Conservation (phyloP, 306 rosid species). For the Elaeagnus macrophylla region DNA sequence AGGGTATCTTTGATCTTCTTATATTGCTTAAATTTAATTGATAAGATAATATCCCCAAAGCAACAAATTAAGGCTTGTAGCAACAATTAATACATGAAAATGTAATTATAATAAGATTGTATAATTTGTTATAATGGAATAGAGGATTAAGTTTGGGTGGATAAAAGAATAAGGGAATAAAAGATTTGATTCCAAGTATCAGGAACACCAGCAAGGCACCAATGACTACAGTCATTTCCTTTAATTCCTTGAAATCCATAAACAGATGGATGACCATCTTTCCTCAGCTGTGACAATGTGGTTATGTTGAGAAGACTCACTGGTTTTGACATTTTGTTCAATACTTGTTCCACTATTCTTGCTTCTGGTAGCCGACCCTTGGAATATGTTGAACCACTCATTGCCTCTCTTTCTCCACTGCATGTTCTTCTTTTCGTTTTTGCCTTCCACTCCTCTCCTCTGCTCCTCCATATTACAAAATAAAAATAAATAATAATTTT, state of each 20-base stretch:
- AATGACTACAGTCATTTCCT: conserved; percentile 31
- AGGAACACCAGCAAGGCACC: conserved; percentile 37
- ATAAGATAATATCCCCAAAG: too few species aligned
- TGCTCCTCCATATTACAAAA: conserved; percentile 2
- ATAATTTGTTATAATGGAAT: too few species aligned
- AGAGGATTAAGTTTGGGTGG: background rate
- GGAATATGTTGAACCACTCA: conserved; percentile 12
- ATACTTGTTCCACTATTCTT: conserved; percentile 15
- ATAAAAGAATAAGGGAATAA: conserved; percentile 7
- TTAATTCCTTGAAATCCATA: conserved; percentile 15
- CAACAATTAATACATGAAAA: too few species aligned
- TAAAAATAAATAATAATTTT: background rate
- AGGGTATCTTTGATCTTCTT: too few species aligned
- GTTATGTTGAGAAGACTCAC: conserved; percentile 23
- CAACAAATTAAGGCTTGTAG: too few species aligned
- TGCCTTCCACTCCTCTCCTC: conserved; percentile 22
- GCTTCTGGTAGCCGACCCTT: conserved; percentile 11
- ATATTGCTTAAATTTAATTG: too few species aligned
- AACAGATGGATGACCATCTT: conserved; percentile 28
- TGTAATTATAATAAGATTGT: too few species aligned
- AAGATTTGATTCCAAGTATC: conserved; percentile 28
- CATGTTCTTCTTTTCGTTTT: conserved; percentile 12
- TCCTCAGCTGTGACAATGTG: conserved; percentile 26
- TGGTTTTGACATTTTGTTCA: conserved; percentile 2
- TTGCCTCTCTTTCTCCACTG: conserved; percentile 17